phyloP scores from a whole-genome alignment of 768 basidiomycete species.

The Kwoniella europaea region DNA sequence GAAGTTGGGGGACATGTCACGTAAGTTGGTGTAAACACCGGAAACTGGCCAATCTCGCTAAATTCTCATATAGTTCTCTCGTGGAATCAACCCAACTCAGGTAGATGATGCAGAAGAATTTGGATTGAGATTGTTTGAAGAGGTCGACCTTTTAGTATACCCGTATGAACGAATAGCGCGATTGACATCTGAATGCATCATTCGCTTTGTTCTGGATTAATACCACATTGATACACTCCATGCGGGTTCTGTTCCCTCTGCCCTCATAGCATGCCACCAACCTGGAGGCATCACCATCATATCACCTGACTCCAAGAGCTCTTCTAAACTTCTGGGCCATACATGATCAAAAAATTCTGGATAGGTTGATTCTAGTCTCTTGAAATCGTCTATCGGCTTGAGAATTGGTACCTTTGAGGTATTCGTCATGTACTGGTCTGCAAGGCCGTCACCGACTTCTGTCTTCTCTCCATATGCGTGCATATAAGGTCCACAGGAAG shows the following conservation, averaged over 20 bases:
- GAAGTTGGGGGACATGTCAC: constrained; percentile 56
- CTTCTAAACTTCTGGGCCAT: constrained; percentile 66
- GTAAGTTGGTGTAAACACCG: constrained; percentile 39
- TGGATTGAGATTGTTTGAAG: neutral
- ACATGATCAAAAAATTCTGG: constrained; percentile 68
- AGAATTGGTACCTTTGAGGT: constrained; percentile 86
- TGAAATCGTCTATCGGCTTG: constrained; percentile 29
- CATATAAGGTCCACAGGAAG: constrained; percentile 62
- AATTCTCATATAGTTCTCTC: constrained; percentile 47
- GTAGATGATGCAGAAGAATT: neutral
- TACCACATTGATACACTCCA: constrained; percentile 58
- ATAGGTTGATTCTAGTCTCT: constrained; percentile 47
- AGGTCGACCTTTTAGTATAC: neutral
- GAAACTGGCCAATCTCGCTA: neutral
- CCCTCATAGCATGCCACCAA: constrained; percentile 57
- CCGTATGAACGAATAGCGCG: constrained; percentile 1
- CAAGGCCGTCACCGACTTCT: constrained; percentile 9
- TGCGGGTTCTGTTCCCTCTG: constrained; percentile 47
- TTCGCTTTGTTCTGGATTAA: constrained; percentile 21
- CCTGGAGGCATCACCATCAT: constrained; percentile 85
- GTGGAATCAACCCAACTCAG: constrained; percentile 52
- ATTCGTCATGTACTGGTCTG: constrained; percentile 68
- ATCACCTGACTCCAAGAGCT: constrained; percentile 79
- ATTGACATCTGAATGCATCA: neutral
- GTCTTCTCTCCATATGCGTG: constrained; percentile 59